Evolutionary conservation across 129 eudicot species (phyloP), one percentile per base, ranked within the genome.

Genomic region (Arctium minus): DNA sequence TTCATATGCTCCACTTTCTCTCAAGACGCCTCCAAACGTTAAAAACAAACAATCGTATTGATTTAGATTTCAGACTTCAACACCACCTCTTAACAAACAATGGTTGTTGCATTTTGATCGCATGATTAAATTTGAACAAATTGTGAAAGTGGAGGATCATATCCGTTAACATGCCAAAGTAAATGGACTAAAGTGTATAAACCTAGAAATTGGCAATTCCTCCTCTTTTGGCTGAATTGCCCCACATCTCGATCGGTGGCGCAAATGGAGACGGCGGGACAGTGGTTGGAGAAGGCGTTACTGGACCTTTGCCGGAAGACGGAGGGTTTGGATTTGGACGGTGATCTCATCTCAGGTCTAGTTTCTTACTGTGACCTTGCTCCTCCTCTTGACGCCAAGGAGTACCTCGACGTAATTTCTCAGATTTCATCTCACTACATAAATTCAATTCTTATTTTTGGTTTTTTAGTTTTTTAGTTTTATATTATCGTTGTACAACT

Each of bases 281-380:
- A 86, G 44, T 96, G 99, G 99, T 70, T 96, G 79, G 98, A 93
- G 87, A 90, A 89, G 79, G 97, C 98, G 42, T 70, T 96, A 69
- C 62, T 81, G 8, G 97, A 96, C 76, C 91, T 96, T 0, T 87
- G 97, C 91, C 86, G 80, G 70, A 96, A 87, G 64, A 75, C 86
- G 0, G 86, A 88, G 69, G 99, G 97, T 46, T 83, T 96, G 74
- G 90, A 89, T 67, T 91, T 96, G 84, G 97, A 96, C 67, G 93
- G 75, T 1, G 99, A 96, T 78, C 77, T 96, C 80, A 93, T 96
- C 35, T 93, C 99, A 1, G 99, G 99, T 9, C 92, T 96, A 48
- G 99, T 96, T 77, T 96, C 99, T 53, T 96, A 96, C 86, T 96
- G 99, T 69, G 91, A 93, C 74, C 85, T 93, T 78, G 99, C 99